Evolutionary conservation across 441 rosid genomes (phyloP).

Genomic region (Codiaeum variegatum): DNA sequence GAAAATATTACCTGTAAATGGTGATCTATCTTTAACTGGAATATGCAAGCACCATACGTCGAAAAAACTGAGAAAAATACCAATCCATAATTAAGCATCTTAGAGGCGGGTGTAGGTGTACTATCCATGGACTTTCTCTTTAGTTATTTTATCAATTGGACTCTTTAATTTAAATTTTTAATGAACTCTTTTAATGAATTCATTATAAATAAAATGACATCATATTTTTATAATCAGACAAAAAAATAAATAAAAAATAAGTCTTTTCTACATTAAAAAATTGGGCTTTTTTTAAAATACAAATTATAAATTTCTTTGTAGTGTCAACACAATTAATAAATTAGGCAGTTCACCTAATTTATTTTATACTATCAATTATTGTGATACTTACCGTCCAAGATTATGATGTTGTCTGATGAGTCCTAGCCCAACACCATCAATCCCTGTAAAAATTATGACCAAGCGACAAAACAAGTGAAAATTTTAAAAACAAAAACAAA

Average conservation of each 20-base stretch:
- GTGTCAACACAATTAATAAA: background rate
- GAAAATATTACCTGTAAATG: slow-evolving; percentile 45
- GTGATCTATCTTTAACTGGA: slow-evolving; percentile 73
- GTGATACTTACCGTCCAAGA: slow-evolving; percentile 63
- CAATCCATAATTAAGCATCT: slow-evolving; percentile 8
- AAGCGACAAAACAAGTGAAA: background rate
- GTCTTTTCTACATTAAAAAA: too few species aligned
- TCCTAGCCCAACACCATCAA: slow-evolving; percentile 88
- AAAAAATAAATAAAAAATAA: too few species aligned
- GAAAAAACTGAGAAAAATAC: slow-evolving; percentile 48
- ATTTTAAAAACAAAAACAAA: background rate
- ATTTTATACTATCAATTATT: background rate
- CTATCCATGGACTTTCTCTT: too few species aligned
- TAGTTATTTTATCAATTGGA: too few species aligned
- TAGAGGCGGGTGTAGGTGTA: too few species aligned
- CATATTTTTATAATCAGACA: too few species aligned
- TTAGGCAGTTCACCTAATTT: too few species aligned
- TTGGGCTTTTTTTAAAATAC: too few species aligned
- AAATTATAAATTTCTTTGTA: too few species aligned
- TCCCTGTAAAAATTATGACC: slow-evolving; percentile 43
- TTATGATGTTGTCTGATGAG: slow-evolving; percentile 56
- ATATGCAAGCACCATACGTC: slow-evolving; percentile 88
- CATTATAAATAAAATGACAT: too few species aligned
- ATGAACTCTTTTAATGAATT: too few species aligned
- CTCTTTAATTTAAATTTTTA: too few species aligned